A percentile compares a stretch with the other conserved stretches of the same genome.
Evolutionary conservation across 257 asterid species (phyloP).

Genomic region (Forsythia viridissima): DNA sequence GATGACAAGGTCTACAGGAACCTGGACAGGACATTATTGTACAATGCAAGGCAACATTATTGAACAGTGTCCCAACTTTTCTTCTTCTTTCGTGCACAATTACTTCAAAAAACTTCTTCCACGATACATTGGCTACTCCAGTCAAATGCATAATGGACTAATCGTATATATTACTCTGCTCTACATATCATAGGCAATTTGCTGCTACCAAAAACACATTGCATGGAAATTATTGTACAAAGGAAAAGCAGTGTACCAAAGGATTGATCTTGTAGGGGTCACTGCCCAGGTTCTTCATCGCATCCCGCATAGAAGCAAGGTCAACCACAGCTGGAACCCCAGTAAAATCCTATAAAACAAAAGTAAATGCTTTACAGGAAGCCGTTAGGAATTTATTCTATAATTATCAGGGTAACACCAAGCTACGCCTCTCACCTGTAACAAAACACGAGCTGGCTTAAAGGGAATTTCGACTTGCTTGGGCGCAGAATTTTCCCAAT

Average conservation of each 20-base stretch:
- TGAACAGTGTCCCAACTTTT: not conserved
- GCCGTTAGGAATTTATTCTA: not conserved
- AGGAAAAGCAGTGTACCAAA: slow-evolving; percentile 45
- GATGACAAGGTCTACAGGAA: slow-evolving; percentile 93
- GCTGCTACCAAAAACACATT: slow-evolving; percentile 2
- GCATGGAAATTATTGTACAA: slow-evolving; percentile 9
- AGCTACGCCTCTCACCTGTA: slow-evolving; percentile 57
- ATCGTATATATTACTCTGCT: not conserved
- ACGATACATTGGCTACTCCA: not conserved
- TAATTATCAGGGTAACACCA: not conserved
- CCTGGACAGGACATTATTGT: slow-evolving; percentile 44
- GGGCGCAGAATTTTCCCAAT: slow-evolving; percentile 83
- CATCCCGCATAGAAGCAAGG: slow-evolving; percentile 94
- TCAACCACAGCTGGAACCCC: slow-evolving; percentile 98
- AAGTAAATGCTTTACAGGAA: slow-evolving; percentile 10
- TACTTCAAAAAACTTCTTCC: not conserved
- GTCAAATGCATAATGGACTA: not conserved
- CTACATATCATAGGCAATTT: not conserved
- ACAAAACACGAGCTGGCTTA: slow-evolving; percentile 87
- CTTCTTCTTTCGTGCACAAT: not conserved
- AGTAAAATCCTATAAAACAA: slow-evolving; percentile 70
- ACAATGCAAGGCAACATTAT: slow-evolving; percentile 3
- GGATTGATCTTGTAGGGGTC: slow-evolving; percentile 86
- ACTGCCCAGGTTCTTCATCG: slow-evolving; percentile 77
- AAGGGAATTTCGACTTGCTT: slow-evolving; percentile 91